Base-by-base conservation (phyloP, 1,284 basidiomycete species). In the Retiboletus flavoniger region DNA sequence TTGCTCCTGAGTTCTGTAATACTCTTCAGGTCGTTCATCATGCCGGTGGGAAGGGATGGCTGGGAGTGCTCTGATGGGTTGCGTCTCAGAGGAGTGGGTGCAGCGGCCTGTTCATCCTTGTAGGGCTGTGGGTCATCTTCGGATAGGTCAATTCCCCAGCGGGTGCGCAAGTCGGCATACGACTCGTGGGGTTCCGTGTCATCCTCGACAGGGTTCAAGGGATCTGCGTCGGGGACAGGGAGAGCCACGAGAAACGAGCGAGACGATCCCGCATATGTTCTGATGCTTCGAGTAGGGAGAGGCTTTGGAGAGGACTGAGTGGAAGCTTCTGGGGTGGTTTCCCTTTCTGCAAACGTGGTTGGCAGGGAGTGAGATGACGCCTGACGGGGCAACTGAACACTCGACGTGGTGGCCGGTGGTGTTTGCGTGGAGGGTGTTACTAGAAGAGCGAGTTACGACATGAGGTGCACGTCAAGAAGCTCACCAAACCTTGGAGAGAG, bases 1-100 rank as follows among this genome's bases (percentile, higher is more conserved):
- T 87, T 88, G 61, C 80, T 86, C 51, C 89, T 74, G 35, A 92
- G 73, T 60, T 92, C 89, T 0, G 86, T 87, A 46, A 91, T 89
- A 56, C 87, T 91, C 65, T 86, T 88, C 46, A 91, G 64, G 49
- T 89, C 85, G 61, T 89, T 90, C 74, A 83, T 82, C 79, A 85
- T 82, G 14, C 81, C 82, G 29, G 69, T 66, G 3, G 78, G 73
- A 10, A 79, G 63, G 8, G 71, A 68, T 6, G 59, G 54, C 13
- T 69, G 67, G 42, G 63, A 54, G 4, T 13, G 31, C 6, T 59
- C 52, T 10, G 67, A 60, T 5, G 58, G 46, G 38, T 59, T 63
- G 60, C 57, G 68, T 65, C 68, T 77, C 32, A 59, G 38, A 19
- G 56, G 57, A 0, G 55, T 53, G 7, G 56, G 38, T 0, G 13